Percentiles rank a stretch among this genome's conserved stretches.
Conservation (phyloP, 148 eudicot genomes). For the Amaranthus palmeri region DNA sequence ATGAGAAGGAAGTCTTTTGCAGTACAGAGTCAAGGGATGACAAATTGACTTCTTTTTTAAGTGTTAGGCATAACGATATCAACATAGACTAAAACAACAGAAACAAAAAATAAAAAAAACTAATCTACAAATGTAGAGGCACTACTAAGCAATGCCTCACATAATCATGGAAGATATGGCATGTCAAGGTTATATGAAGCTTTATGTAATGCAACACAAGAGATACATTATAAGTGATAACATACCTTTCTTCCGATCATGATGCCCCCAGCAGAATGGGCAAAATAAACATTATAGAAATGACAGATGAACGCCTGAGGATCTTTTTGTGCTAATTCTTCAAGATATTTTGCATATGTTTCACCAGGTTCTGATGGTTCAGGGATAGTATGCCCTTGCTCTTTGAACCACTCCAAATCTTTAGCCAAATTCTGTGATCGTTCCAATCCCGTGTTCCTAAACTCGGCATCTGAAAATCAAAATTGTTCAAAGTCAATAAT, state of each 20-base stretch:
- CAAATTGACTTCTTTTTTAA: too few species aligned
- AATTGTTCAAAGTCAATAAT: background rate
- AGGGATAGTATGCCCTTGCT: conserved; percentile 79
- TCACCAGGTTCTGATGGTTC: conserved; percentile 83
- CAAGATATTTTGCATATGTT: conserved; percentile 53
- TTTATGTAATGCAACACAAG: background rate
- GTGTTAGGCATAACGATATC: too few species aligned
- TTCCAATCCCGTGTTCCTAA: conserved; percentile 84
- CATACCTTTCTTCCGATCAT: conserved; percentile 93
- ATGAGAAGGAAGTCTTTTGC: too few species aligned
- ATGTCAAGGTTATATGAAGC: background rate
- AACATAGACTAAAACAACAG: too few species aligned
- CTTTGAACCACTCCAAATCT: conserved; percentile 91
- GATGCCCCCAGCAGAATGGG: conserved; percentile 90
- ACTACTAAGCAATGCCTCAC: background rate
- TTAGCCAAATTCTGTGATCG: conserved; percentile 59
- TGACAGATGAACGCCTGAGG: conserved; percentile 95
- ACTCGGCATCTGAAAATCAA: conserved; percentile 70
- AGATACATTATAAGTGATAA: too few species aligned
- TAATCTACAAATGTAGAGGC: too few species aligned
- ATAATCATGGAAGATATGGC: background rate
- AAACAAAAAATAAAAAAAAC: too few species aligned
- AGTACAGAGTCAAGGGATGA: too few species aligned
- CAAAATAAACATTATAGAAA: conserved; percentile 84
- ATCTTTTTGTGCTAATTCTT: conserved; percentile 70